A percentile compares a stretch with the other conserved stretches of the same genome.
Conservation (phyloP, 2,329 filamentous ascomycete genomes). For the Pseudocercospora pini-densiflorae region DNA sequence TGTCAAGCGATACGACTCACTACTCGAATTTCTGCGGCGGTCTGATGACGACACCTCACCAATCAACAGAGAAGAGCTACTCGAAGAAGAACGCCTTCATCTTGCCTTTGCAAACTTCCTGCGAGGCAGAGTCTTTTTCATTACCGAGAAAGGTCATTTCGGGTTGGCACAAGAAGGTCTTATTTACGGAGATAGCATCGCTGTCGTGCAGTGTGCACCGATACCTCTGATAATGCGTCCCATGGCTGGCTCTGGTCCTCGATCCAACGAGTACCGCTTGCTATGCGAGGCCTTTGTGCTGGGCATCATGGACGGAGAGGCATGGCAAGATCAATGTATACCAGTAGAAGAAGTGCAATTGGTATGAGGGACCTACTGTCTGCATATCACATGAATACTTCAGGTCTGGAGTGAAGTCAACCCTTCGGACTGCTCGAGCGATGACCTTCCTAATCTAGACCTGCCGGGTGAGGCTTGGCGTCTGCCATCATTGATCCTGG, state of each 20-base stretch:
- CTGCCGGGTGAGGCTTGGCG: not conserved
- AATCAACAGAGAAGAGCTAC: not conserved
- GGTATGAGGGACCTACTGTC: not conserved
- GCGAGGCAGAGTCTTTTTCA: constrained; percentile 27
- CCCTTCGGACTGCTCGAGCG: not conserved
- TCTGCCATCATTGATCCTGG: not conserved
- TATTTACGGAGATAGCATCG: constrained; percentile 24
- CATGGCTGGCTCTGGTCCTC: constrained; percentile 11
- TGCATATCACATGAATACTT: not conserved
- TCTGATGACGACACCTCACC: constrained; percentile 3
- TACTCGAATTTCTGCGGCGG: constrained; percentile 21
- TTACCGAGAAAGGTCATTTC: constrained; percentile 25
- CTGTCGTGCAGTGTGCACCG: constrained; percentile 19
- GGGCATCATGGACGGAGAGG: constrained; percentile 26
- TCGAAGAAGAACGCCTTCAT: constrained; percentile 17
- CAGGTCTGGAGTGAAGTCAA: not conserved
- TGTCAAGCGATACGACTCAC: constrained; percentile 19
- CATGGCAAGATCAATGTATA: constrained; percentile 18
- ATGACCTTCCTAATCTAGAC: not conserved
- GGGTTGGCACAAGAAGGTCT: constrained; percentile 25
- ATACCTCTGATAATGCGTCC: constrained; percentile 24
- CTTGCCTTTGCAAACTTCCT: constrained; percentile 22
- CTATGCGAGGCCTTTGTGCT: constrained; percentile 25
- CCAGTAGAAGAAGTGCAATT: constrained; percentile 15
- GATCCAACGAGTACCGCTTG: constrained; percentile 16